Base-by-base conservation (phyloP, 352 stramenopile species). In the Plasmopara viticola region DNA sequence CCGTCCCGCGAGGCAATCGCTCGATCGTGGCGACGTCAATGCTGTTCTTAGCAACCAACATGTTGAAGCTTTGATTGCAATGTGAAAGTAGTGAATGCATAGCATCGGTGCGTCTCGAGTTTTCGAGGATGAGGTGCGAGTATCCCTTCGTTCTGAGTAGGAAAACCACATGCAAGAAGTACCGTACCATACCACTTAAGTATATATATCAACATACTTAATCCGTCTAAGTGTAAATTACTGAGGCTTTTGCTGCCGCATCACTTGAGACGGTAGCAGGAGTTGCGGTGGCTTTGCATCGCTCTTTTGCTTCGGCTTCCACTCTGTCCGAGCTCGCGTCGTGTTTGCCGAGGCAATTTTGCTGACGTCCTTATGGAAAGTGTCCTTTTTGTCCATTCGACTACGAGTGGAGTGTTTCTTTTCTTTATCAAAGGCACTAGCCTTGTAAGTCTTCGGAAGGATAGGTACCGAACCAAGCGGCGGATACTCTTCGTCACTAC, bases 191-290 rank as follows among this genome's bases (percentile, higher is more conserved):
- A 25, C 20, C 10, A 35, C 31, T 35, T 8, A 35, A 35, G 31
- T 35, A 35, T 35, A 35, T 9, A 34, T 35, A 12, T 35, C 5
- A 35, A 12, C 31, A 35, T 35, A 35, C 31, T 42, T 17, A 9
- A 42, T 42, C 33, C 13, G 33, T 4, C 13, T 9, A 38, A 38
- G 33, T 14, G 13, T 38, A 38, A 9, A 58, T 28, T 66, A 44
- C 45, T 74, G 55, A 38, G 75, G 65, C 53, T 77, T 69, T 25
- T 79, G 66, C 17, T 82, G 67, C 9, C 68, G 63, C 62, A 84
- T 53, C 13, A 84, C 39, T 60, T 84, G 72, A 25, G 72, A 62
- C n/a, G 72, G 72, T 17, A 84, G 59, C 25, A 84, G 52, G 13
- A 84, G 48, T 15, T 69, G 56, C 7, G 53, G 49, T 0, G 66